Evolutionary conservation across 1,139 yeast genomes (phyloP), one percentile per base, ranked within the genome.

Genomic region (Scheffersomyces lignicola): DNA sequence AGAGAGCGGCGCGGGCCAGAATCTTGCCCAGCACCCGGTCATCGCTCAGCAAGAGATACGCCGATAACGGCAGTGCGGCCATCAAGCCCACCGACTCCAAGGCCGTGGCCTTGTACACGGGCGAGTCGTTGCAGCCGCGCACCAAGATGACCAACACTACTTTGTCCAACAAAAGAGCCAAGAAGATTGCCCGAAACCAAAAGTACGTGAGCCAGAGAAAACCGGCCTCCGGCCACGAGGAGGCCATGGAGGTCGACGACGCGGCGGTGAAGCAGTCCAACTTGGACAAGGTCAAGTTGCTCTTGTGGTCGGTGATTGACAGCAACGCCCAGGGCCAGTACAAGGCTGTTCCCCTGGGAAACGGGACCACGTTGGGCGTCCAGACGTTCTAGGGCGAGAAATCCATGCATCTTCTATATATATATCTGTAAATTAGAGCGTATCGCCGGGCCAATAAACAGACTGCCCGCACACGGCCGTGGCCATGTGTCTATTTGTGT

Each of bases 301-400:
- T 86, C 6, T 71, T 84, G 33, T 82, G 92, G 81, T 68, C 76
- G 9, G 83, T 80, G 18, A 71, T 83, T 36, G 88, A 80, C 37
- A 82, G 73, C 51, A 62, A 65, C 26, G 54, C 52, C 21, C 45
- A 51, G 23, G 68, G 68, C 29, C 72, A 72, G 8, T 65, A 80
- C 38, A 58, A 64, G 18, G 60, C 73, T 26, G 60, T 65, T 32
- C 53, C 72, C 10, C 62, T 67, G 24, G 84, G 84, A 20, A 78
- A 80, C 49, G 96, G 96, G 37, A 89, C 96, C 24, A 84, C 95
- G 3, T 65, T 89, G 42, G 97, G 97, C 24, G 80, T 82, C 24
- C 87, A 83, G 51, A 63, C 73, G 18, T 70, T 67, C 48, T 69
- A 25, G 9, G 9, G 11, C 11, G 16, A 25, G 13, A 11, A n/a